These are phyloP conservation scores for Tuber microsphaerosporum DNA, from an alignment of 495 filamentous ascomycete species.

Conservation along the genomic window DNA sequence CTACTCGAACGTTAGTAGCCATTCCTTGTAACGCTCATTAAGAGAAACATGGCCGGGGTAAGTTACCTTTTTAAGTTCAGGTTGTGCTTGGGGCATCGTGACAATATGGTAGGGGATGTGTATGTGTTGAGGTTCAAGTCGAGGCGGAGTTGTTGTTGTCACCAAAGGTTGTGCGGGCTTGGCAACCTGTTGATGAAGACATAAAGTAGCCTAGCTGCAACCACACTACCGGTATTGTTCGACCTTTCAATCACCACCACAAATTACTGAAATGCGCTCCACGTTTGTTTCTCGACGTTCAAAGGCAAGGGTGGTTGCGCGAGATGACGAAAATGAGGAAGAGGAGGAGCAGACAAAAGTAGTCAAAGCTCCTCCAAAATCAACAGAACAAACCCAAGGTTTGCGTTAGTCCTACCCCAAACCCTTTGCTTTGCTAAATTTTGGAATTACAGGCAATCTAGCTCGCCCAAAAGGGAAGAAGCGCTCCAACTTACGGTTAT, in stretches of 20 bases:
- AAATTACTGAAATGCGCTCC: slow-evolving; percentile 21
- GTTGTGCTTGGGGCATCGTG: slow-evolving; percentile 92
- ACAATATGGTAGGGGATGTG: slow-evolving; percentile 18
- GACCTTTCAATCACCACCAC: background rate
- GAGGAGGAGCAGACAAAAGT: slow-evolving; percentile 43
- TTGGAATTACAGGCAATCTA: background rate
- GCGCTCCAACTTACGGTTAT: slow-evolving; percentile 60
- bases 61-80: slow-evolving; percentile 91
- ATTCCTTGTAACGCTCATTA: background rate
- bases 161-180: background rate
- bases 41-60: background rate
- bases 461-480: slow-evolving; percentile 50
- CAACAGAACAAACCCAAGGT: background rate
- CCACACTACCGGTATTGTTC: background rate
- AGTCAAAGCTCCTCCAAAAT: slow-evolving; percentile 34
- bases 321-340: slow-evolving; percentile 44
- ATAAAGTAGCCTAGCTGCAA: background rate
- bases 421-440: slow-evolving; percentile 5
- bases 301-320: slow-evolving; percentile 38
- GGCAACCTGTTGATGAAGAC: background rate
- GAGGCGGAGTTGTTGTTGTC: background rate
- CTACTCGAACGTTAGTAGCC: slow-evolving; percentile 47
- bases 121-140: slow-evolving; percentile 15
- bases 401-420: slow-evolving; percentile 14
- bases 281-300: slow-evolving; percentile 32